phyloP scores from a whole-genome alignment of 1,139 yeast genomes.

The Hanseniaspora uvarum region DNA sequence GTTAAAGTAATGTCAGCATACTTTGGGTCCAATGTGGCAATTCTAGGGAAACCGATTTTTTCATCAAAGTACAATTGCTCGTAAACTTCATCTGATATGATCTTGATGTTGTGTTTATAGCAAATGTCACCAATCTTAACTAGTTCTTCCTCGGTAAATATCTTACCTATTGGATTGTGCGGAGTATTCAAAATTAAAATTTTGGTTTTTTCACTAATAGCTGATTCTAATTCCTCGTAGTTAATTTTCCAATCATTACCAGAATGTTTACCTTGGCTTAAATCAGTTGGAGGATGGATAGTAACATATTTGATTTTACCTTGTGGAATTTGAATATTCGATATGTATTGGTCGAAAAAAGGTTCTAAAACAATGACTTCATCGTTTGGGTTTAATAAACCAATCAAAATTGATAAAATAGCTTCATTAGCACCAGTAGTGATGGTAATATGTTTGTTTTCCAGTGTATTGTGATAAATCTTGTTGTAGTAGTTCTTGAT shows the following conservation, averaged over 20 bases:
- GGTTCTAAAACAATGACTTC: slow-evolving; percentile 98
- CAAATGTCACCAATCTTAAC: slow-evolving; percentile 66
- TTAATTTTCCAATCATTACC: slow-evolving; percentile 86
- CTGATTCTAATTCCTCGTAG: slow-evolving; percentile 59
- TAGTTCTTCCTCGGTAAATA: slow-evolving; percentile 67
- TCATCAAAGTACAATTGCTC: slow-evolving; percentile 70
- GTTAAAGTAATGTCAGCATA: slow-evolving; percentile 69
- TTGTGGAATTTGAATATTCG: slow-evolving; percentile 87
- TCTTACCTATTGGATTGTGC: slow-evolving; percentile 92
- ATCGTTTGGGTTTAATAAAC: slow-evolving; percentile 75
- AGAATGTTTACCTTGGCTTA: slow-evolving; percentile 50
- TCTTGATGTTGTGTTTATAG: slow-evolving; percentile 67
- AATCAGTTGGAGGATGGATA: slow-evolving; percentile 70
- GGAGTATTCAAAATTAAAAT: slow-evolving; percentile 85
- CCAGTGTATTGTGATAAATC: slow-evolving; percentile 43
- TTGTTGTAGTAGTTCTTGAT: slow-evolving; percentile 63
- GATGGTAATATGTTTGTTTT: slow-evolving; percentile 43
- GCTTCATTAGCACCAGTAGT: slow-evolving; percentile 98
- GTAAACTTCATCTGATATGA: slow-evolving; percentile 88
- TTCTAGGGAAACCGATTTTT: slow-evolving; percentile 51
- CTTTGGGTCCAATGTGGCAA: slow-evolving; percentile 73
- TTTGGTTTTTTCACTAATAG: slow-evolving; percentile 67
- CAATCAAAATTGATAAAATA: slow-evolving; percentile 72
- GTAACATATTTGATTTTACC: slow-evolving; percentile 82
- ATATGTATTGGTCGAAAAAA: slow-evolving; percentile 88